A percentile compares a stretch with the other conserved stretches of the same genome.
These are phyloP conservation scores for Penicillium herquei DNA, from an alignment of 495 filamentous ascomycete species.

Conservation along the genomic window DNA sequence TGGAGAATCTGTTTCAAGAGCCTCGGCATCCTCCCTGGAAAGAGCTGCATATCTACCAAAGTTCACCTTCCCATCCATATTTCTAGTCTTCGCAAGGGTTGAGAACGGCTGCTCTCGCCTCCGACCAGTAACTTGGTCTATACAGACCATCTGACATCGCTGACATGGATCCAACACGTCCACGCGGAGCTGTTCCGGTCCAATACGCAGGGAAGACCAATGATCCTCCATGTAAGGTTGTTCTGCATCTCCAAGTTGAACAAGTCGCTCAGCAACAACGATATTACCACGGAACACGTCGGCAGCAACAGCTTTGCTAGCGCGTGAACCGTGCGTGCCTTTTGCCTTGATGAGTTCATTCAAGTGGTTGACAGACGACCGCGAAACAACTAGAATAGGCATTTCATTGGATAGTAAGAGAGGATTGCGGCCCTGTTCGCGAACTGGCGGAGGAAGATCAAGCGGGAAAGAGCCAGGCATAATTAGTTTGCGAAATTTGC, in stretches of 20 bases:
- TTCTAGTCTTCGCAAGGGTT: slow-evolving; percentile 80
- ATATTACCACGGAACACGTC: slow-evolving; percentile 86
- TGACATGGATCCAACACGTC: slow-evolving; percentile 79
- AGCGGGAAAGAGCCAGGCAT: slow-evolving; percentile 60
- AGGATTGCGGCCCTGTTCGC: slow-evolving; percentile 36
- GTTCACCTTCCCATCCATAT: slow-evolving; percentile 75
- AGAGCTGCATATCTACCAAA: slow-evolving; percentile 77
- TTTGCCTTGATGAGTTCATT: slow-evolving; percentile 65
- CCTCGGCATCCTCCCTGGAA: slow-evolving; percentile 16
- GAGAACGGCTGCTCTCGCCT: slow-evolving; percentile 83
- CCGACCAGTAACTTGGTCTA: slow-evolving; percentile 78
- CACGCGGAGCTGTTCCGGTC: slow-evolving; percentile 43
- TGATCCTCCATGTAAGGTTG: slow-evolving; percentile 56
- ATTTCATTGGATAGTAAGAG: slow-evolving; percentile 89
- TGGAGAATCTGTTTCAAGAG: slow-evolving; percentile 16
- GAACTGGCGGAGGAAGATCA: slow-evolving; percentile 47
- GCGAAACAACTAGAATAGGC: slow-evolving; percentile 81
- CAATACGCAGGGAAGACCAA: slow-evolving; percentile 43
- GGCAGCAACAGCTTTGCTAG: slow-evolving; percentile 56
- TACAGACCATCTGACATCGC: slow-evolving; percentile 92
- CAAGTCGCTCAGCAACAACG: slow-evolving; percentile 58
- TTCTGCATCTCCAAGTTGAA: slow-evolving; percentile 36
- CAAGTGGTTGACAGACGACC: slow-evolving; percentile 72
- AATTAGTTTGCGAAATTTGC: slow-evolving; percentile 33
- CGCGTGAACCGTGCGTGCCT: slow-evolving; percentile 28